Evolutionary conservation across 75 land plant genomes (phyloP), one percentile per base, ranked within the genome.

Genomic region (Picea sitchensis): DNA sequence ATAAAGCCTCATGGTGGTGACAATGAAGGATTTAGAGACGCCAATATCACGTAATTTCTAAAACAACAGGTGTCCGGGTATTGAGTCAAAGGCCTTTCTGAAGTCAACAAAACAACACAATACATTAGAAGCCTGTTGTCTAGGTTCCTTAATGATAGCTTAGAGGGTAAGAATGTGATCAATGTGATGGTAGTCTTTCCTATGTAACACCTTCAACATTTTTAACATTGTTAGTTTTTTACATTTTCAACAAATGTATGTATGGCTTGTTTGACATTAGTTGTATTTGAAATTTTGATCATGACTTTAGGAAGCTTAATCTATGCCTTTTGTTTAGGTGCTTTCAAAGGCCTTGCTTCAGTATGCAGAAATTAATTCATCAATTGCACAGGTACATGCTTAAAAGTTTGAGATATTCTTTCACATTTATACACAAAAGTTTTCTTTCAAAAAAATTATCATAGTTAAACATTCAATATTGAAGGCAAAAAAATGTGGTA

Each of bases 321-420:
- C 23, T 20, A 41, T 71, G 44, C n/a, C 13, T 36, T 71, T 71
- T n/a, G 44, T 44, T 20, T 26, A 71, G 73, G 51, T 71, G 20
- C 51, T 71, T 41, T 54, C 73, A 71, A 71, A 71, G 26, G 54
- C 51, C 51, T 71, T 71, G 73, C 36, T 71, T 36, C 73, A 44
- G 73, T 71, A 44, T 71, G 73, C 73, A 15, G 73, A 71, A 71
- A 71, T 71, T 41, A 71, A 71, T 41, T 71, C 44, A 44, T 71
- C 73, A 20, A 47, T 71, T 71, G 51, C 73, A 38, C 20, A 71
- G 73, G 73, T 71, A 51, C 73, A 11, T 15, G 47, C 9, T 38
- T 44, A 71, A n/a, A 41, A 2, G 44, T 38, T 71, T 71, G 54
- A 41, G 18, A 5, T 44, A 8, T 71, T 71, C 2, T 71, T 71